Evolutionary conservation across 140 eudicot species (phyloP).

Genomic region (Erigeron philadelphicus): DNA sequence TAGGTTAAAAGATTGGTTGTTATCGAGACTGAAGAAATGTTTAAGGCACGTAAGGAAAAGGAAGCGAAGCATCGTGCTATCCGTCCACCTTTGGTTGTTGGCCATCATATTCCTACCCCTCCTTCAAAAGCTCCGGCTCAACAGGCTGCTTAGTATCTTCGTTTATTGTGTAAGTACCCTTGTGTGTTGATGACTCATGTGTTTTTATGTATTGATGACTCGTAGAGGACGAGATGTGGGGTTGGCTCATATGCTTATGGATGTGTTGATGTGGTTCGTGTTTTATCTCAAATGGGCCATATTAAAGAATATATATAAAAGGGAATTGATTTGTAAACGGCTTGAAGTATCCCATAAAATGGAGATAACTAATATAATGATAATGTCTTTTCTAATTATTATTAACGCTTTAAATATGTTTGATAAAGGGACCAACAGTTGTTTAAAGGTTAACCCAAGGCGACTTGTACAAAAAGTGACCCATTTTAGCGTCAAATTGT

Average conservation of each 20-base stretch:
- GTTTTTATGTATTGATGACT: background rate
- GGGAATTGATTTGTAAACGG: background rate
- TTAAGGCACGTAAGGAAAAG: conserved; percentile 73
- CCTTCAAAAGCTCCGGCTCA: conserved; percentile 43
- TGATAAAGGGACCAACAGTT: no score
- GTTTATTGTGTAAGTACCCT: conserved; percentile 22
- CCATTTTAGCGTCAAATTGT: no score
- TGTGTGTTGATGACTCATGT: background rate
- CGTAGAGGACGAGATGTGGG: background rate
- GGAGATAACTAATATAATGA: no score
- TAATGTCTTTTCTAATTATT: no score
- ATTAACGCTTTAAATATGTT: no score
- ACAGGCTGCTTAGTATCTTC: conserved; percentile 26
- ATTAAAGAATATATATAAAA: background rate
- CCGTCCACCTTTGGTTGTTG: conserved; percentile 74
- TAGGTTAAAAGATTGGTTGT: conserved; percentile 89
- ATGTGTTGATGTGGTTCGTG: background rate
- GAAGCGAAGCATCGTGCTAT: conserved; percentile 56
- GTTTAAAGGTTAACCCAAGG: no score
- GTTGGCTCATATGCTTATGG: background rate
- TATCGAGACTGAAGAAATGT: conserved; percentile 90
- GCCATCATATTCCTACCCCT: conserved; percentile 37
- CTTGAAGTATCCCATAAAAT: no score
- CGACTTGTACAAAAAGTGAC: no score
- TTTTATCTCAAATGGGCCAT: background rate